Evolutionary conservation across 352 stramenopile genomes (phyloP), one percentile per base, ranked within the genome.

Genomic region (Phytophthora hibernalis): DNA sequence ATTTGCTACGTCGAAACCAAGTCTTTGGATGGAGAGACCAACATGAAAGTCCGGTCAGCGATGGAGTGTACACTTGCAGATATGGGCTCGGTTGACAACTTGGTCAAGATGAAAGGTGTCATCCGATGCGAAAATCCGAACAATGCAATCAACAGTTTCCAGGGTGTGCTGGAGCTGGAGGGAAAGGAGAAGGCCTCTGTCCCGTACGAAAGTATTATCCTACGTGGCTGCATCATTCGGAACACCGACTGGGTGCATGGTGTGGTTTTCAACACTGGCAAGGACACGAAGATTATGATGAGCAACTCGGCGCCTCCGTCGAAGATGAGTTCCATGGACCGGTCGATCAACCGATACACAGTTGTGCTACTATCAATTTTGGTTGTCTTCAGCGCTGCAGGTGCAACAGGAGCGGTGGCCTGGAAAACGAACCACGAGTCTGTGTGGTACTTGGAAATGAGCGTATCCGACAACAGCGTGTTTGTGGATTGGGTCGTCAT

Each of bases 241-340:
- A 99, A 98, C 72, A 98, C 93, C 3, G 88, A 97, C 28, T 97
- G 82, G 87, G 78, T 97, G 10, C 81, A 96, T 35, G 95, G 93
- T 7, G 51, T 98, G 12, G 96, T 98, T 12, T 72, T 98, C 37
- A 98, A 98, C 78, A 98, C 96, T 9, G 95, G 96, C 45, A 83
- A 83, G 45, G 93, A 98, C 54, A 98, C 94, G 13, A 98, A 98
- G 58, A 95, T 98, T 62, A 94, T 95, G 83, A 89, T 91, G 79
- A 96, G 82, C 68, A 92, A 90, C 55, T 91, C 82, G 26, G 79
- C 83, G 0, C 84, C 83, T 20, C 83, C 83, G 16, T 92, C 83
- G 35, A 97, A 97, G 70, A 92, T 95, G 83, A 96, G 88, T 60
- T 89, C 82, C 0, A 88, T 96, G 83, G 86, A 96, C 49, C 72